Base-by-base conservation (phyloP, 805 yeast species). In the Metschnikowia chrysomelidarum region DNA sequence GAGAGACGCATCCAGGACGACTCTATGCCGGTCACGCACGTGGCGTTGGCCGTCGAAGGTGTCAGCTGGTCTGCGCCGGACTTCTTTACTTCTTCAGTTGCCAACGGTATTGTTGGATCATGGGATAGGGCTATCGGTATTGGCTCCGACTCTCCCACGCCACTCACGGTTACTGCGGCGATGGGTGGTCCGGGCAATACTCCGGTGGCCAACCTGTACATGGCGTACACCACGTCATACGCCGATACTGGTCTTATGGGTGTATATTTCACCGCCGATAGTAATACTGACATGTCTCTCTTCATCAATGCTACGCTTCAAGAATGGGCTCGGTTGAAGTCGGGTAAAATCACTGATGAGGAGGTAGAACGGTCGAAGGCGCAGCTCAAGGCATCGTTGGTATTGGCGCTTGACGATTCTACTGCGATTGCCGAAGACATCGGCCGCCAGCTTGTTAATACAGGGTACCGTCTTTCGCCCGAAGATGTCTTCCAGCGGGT, bases 191-290 rank as follows among this genome's bases (percentile, higher is more conserved):
- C 79, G 41, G 71, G 72, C 43, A 69, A 67, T 12, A 67, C 74
- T 12, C 84, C 87, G 3, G 66, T 88, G 40, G 96, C 97, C 37
- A 93, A 93, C 64, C 85, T 96, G 6, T 93, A 82, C 67, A 84
- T 88, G 95, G 87, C 96, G 5, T 93, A 91, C 65, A 86, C 96
- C 19, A 93, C 99, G 2, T 86, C 96, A 1, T 93, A 93, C 63
- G 89, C 96, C 8, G 99, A 93, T 64, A 85, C 96, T 9, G 99
- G 99, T 7, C 68, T 93, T 35, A 91, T 97, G 97, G 99, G 99
- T 22, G 82, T 91, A 51, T 93, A 93, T 58, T 72, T 93, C 41
- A 87, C 87, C 6, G 78, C 94, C 15, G 96, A 91, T 50, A 81
- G 80, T 54, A 74, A 73, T 44, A 73, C 79, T 19, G 70, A 84